Percentiles rank a stretch among this genome's conserved stretches.
phyloP scores from a whole-genome alignment of 805 yeast genomes.

The Nematodospora valgi region DNA sequence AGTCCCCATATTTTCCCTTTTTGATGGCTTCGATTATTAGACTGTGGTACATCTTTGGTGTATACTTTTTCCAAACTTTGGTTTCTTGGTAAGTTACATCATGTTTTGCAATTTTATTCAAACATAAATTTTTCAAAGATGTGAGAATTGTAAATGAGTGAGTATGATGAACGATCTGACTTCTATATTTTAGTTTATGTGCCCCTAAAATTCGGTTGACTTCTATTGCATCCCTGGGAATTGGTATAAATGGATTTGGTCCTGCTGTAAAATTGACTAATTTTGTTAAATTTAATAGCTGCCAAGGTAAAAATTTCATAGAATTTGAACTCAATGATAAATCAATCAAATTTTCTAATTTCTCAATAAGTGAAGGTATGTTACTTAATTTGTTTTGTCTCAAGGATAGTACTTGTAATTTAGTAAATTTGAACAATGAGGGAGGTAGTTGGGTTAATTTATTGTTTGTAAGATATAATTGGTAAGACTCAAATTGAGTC shows the following conservation, averaged over 20 bases:
- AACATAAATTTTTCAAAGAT: slow-evolving; percentile 44
- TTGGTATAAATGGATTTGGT: slow-evolving; percentile 45
- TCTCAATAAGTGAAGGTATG: slow-evolving; percentile 47
- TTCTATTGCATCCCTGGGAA: slow-evolving; percentile 24
- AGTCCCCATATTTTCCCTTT: slow-evolving; percentile 48
- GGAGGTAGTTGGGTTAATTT: slow-evolving; percentile 46
- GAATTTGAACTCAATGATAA: slow-evolving; percentile 52
- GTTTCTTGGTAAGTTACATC: slow-evolving; percentile 55
- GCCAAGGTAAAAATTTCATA: slow-evolving; percentile 49
- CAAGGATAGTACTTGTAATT: slow-evolving; percentile 49
- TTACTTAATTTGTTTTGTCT: slow-evolving; percentile 47
- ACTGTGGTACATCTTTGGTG: slow-evolving; percentile 44
- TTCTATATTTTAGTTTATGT: slow-evolving; percentile 21
- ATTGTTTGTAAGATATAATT: slow-evolving; percentile 52
- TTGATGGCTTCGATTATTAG: slow-evolving; percentile 51
- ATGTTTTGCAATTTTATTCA: slow-evolving; percentile 48
- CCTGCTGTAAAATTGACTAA: slow-evolving; percentile 49
- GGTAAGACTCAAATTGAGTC: no score
- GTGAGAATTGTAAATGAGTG: slow-evolving; percentile 1
- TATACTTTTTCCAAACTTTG: slow-evolving; percentile 47
- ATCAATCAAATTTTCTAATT: slow-evolving; percentile 41
- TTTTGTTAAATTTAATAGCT: slow-evolving; percentile 44
- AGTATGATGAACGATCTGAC: slow-evolving; percentile 16
- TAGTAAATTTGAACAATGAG: slow-evolving; percentile 47
- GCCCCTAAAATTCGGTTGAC: slow-evolving; percentile 7